Evolutionary conservation across 2,329 filamentous ascomycete genomes (phyloP), one percentile per base, ranked within the genome.

Genomic region (Trichoderma aggressivum): DNA sequence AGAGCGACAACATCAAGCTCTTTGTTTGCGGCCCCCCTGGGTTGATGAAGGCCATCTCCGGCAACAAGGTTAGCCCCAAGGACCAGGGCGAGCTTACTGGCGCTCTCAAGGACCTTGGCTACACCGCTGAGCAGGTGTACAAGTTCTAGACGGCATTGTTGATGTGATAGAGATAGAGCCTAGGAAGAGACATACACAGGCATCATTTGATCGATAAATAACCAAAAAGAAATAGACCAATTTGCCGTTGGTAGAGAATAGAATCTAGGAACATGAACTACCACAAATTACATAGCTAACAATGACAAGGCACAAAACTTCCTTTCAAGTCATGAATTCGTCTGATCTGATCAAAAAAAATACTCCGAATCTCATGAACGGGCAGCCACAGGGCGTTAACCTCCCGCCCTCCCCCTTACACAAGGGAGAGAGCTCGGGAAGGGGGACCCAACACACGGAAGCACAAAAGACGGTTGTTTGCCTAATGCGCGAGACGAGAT

Each of bases 11-110:
- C 84, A 90, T 97, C 86, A 98, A 98, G 90, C 83, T 98, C 74
- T 98, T 99, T 79, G 93, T 99, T 47, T 98, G 95, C 82, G 95
- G 95, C 0, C 96, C 96, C 14, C 94, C 95, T 3, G 92, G 91
- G 55, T 81, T 98, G 87, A 97, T 97, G 90, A 97, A 97, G 82
- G 92, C 94, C 72, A 90, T 98, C 76, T 95, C 92, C 47, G 96
- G 96, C 39, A 83, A 84, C 78, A 98, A 99, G 92, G 91, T 91
- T 81, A 96, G 92, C 83, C 94, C 94, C n/a, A 87, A 89, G 78
- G 94, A 99, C 81, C 96, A 99, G 85, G 96, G 96, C 76, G 95
- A 98, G 84, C 86, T 99, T 75, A 85, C 85, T 10, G 96, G 93
- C 74, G 85, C 91, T 74, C 85, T 99, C 75, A 91, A 94, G 84